Conservation (phyloP, 106 monocot species). For the Apostasia ramifera region DNA sequence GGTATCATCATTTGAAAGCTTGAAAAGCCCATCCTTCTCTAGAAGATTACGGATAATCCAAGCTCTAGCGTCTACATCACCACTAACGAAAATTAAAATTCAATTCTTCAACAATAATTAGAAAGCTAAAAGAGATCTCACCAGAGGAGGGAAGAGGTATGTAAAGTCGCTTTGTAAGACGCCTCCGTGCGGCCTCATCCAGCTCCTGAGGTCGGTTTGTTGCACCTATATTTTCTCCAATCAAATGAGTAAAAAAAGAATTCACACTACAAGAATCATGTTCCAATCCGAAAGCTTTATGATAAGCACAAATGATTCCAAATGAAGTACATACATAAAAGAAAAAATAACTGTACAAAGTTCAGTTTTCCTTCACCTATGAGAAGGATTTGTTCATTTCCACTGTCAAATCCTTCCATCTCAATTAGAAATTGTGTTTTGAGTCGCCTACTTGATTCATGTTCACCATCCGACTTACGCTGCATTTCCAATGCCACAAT, state of each 20-base stretch:
- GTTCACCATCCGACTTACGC: slow-evolving; percentile 96
- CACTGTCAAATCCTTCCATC: slow-evolving; percentile 97
- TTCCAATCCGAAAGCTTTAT: too few relatives aligned
- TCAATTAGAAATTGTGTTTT: slow-evolving; percentile 98
- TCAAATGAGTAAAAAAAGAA: neutral
- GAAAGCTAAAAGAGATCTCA: slow-evolving; percentile 14
- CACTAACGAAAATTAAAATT: slow-evolving; percentile 8
- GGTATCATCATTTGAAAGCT: slow-evolving; percentile 76
- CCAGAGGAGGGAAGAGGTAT: slow-evolving; percentile 98
- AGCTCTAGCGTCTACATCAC: slow-evolving; percentile 78
- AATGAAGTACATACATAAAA: too few relatives aligned
- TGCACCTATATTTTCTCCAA: slow-evolving; percentile 45
- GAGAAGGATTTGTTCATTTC: slow-evolving; percentile 88
- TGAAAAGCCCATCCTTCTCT: slow-evolving; percentile 92
- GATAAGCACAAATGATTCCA: too few relatives aligned
- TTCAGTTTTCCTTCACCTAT: slow-evolving; percentile 41
- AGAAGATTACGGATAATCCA: slow-evolving; percentile 81
- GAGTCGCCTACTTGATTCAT: slow-evolving; percentile 93
- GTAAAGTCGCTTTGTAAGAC: slow-evolving; percentile 85
- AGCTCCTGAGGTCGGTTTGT: slow-evolving; percentile 98
- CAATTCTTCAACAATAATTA: neutral
- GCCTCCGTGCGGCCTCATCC: slow-evolving; percentile 94
- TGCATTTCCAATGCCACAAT: slow-evolving; percentile 20
- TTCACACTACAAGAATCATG: neutral
- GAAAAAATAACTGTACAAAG: too few relatives aligned